These are phyloP conservation scores for Colletotrichum scovillei DNA, from an alignment of 2,329 filamentous ascomycete species.

Conservation along the genomic window DNA sequence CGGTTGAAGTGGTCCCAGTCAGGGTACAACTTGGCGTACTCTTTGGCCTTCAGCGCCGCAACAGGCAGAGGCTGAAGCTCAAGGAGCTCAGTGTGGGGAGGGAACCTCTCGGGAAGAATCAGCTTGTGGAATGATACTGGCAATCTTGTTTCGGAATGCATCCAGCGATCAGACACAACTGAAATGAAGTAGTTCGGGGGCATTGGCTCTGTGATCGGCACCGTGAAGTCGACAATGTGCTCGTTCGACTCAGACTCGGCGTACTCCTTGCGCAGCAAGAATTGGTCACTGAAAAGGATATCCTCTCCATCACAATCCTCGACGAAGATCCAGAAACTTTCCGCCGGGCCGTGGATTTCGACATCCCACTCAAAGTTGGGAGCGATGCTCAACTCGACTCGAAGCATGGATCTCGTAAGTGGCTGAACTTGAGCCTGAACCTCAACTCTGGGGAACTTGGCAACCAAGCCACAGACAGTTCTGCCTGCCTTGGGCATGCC, in stretches of 20 bases:
- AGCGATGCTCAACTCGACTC: constrained; percentile 89
- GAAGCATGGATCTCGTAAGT: constrained; percentile 92
- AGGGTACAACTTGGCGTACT: constrained; percentile 85
- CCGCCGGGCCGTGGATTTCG: constrained; percentile 84
- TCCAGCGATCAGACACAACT: constrained; percentile 95
- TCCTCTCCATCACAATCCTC: constrained; percentile 98
- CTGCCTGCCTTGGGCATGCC: constrained; percentile 90
- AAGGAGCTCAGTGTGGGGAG: constrained; percentile 89
- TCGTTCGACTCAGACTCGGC: constrained; percentile 88
- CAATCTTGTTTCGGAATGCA: constrained; percentile 95
- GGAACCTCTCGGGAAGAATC: constrained; percentile 94
- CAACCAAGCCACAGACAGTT: constrained; percentile 85
- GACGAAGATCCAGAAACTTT: constrained; percentile 97
- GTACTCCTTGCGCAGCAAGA: constrained; percentile 90
- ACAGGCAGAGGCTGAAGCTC: constrained; percentile 93
- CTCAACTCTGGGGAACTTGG: constrained; percentile 93
- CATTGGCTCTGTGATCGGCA: constrained; percentile 97
- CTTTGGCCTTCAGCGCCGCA: constrained; percentile 85
- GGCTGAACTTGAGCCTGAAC: constrained; percentile 95
- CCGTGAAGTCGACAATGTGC: constrained; percentile 95
- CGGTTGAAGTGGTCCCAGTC: constrained; percentile 93
- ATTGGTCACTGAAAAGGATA: constrained; percentile 93
- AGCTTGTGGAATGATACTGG: constrained; percentile 96
- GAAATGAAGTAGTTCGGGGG: constrained; percentile 99
- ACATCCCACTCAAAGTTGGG: constrained; percentile 98